Evolutionary conservation across 257 asterid genomes (phyloP).

Genomic region (Paulownia fortunei): DNA sequence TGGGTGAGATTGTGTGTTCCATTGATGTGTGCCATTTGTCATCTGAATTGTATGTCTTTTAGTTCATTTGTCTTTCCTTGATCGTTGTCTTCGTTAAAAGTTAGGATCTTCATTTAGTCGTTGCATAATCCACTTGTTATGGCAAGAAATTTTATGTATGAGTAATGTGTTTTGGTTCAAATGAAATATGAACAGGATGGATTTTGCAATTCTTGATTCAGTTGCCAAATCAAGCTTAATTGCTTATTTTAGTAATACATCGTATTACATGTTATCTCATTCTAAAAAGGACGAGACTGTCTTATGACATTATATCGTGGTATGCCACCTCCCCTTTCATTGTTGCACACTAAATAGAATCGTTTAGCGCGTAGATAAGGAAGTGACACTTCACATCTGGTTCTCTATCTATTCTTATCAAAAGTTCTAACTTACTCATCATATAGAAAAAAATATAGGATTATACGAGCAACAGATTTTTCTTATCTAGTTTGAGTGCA

Average conservation of each 20-base stretch:
- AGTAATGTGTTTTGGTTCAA: neutral
- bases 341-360: neutral
- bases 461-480: no score
- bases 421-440: no score
- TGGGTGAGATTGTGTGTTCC: neutral
- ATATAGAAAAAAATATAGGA: no score
- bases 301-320: neutral
- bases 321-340: neutral
- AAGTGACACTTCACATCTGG: neutral
- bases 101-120: conserved; percentile 15
- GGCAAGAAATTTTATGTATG: conserved; percentile 5
- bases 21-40: conserved; percentile 6
- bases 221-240: conserved; percentile 1
- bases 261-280: neutral
- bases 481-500: no score
- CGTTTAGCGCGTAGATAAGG: neutral
- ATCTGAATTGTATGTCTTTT: neutral
- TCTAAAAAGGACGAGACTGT: neutral
- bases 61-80: neutral
- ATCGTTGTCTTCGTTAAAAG: neutral
- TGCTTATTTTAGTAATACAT: neutral
- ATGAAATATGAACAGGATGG: neutral
- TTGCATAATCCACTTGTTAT: neutral
- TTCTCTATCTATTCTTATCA: no score
- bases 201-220: neutral